phyloP scores from a whole-genome alignment of 2,329 filamentous ascomycete genomes.

The Fusarium sp. region DNA sequence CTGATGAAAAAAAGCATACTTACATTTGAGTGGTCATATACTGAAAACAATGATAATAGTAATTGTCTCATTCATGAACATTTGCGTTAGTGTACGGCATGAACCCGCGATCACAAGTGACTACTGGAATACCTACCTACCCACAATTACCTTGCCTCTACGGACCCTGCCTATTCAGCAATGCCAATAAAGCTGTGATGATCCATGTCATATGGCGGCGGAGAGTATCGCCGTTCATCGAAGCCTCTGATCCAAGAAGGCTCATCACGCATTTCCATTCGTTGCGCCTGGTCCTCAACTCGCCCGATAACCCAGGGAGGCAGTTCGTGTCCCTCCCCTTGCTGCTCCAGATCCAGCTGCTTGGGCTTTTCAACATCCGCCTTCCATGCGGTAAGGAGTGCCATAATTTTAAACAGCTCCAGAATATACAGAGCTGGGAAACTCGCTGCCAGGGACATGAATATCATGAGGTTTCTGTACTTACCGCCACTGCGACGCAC shows the following conservation, averaged over 20 bases:
- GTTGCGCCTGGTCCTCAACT: background rate
- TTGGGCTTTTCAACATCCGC: background rate
- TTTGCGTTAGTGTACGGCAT: background rate
- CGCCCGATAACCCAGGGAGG: background rate
- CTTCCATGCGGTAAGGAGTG: slow-evolving; percentile 12
- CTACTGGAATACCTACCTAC: background rate
- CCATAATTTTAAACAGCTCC: slow-evolving; percentile 17
- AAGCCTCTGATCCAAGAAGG: slow-evolving; percentile 2
- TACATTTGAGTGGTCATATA: background rate
- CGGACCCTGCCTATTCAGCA: background rate
- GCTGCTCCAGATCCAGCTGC: background rate
- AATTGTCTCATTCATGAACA: background rate
- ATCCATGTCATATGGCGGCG: too few relatives aligned
- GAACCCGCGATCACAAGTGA: background rate
- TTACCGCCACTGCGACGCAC: background rate
- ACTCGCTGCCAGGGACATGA: background rate
- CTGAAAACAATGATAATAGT: background rate
- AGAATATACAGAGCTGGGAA: slow-evolving; percentile 2
- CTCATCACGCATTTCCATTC: background rate
- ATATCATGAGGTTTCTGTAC: background rate
- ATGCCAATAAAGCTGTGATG: too few relatives aligned
- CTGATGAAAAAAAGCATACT: background rate
- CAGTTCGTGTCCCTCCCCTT: background rate
- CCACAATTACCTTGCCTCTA: background rate
- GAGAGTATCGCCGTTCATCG: background rate